phyloP scores from a whole-genome alignment of 208 protist species.

The Acanthamoeba castellanii region DNA sequence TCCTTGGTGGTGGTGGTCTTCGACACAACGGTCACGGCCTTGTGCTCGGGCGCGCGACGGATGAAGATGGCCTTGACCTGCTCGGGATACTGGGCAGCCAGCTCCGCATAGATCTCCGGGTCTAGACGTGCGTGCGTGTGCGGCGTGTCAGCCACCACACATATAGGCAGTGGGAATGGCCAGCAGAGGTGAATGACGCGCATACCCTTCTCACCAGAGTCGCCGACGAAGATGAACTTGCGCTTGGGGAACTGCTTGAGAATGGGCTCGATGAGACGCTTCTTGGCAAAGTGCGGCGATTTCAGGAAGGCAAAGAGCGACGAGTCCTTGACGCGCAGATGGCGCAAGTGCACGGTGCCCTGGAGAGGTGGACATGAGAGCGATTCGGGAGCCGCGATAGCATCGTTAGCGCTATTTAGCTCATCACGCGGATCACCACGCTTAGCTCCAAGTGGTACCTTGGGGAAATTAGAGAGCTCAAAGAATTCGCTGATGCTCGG shows the following conservation, averaged over 20 bases:
- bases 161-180: background rate
- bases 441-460: background rate
- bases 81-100: conserved; percentile 31
- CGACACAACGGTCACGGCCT: background rate
- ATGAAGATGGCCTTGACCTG: conserved; percentile 75
- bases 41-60: conserved; percentile 38
- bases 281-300: conserved; percentile 73
- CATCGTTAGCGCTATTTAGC: background rate
- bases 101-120: conserved; percentile 70
- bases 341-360: conserved; percentile 65
- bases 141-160: background rate
- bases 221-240: conserved; percentile 74
- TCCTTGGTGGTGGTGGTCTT: background rate
- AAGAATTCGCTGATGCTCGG: conserved; percentile 57
- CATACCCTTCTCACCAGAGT: conserved; percentile 59
- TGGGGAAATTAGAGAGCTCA: conserved; percentile 50
- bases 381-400: background rate
- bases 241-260: conserved; percentile 64
- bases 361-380: background rate
- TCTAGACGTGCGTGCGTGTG: background rate
- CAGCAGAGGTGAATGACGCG: background rate
- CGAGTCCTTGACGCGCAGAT: conserved; percentile 70
- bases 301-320: background rate
- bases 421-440: no score
- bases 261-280: conserved; percentile 59